Conservation (phyloP, 2,329 filamentous ascomycete genomes). For the Didymella pinodella region DNA sequence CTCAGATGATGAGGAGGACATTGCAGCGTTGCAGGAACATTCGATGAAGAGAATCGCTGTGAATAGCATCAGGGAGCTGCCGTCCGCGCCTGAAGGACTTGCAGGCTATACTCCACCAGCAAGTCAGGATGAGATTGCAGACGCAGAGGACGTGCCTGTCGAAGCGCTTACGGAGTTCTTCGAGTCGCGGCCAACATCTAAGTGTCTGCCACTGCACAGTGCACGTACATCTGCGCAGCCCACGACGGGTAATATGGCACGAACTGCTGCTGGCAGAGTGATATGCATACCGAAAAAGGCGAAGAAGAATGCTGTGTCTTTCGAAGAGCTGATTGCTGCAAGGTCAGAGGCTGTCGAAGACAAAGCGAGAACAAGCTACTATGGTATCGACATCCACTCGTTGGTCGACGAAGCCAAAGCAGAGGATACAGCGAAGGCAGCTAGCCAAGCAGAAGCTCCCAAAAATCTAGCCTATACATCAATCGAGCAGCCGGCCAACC, state of each 20-base stretch:
- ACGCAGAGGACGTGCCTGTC: conserved; percentile 42
- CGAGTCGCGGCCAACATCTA: conserved; percentile 33
- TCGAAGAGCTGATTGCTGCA: conserved; percentile 72
- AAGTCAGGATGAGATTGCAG: conserved; percentile 41
- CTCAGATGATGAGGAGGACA: conserved; percentile 53
- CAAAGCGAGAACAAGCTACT: conserved; percentile 78
- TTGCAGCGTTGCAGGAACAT: conserved; percentile 51
- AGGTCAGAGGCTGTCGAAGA: conserved; percentile 70
- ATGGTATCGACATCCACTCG: conserved; percentile 89
- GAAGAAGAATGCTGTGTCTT: conserved; percentile 59
- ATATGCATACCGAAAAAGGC: conserved; percentile 65
- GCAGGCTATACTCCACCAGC: conserved; percentile 45
- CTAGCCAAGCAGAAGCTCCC: conserved; percentile 32
- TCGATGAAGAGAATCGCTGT: conserved; percentile 46
- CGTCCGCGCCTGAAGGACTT: conserved; percentile 33
- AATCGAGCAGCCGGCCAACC: conserved; percentile 47
- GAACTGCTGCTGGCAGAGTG: conserved; percentile 65
- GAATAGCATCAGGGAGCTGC: conserved; percentile 39
- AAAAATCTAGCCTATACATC: conserved; percentile 45
- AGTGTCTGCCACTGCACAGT: conserved; percentile 19
- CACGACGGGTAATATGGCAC: conserved; percentile 34
- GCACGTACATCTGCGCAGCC: conserved; percentile 28
- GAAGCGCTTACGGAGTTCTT: conserved; percentile 43
- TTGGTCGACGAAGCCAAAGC: conserved; percentile 75
- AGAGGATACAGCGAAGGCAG: conserved; percentile 59